Percentiles rank a stretch among this genome's conserved stretches.
Evolutionary conservation across 2,329 filamentous ascomycete species (phyloP).

Genomic region (Graphilbum sp.): DNA sequence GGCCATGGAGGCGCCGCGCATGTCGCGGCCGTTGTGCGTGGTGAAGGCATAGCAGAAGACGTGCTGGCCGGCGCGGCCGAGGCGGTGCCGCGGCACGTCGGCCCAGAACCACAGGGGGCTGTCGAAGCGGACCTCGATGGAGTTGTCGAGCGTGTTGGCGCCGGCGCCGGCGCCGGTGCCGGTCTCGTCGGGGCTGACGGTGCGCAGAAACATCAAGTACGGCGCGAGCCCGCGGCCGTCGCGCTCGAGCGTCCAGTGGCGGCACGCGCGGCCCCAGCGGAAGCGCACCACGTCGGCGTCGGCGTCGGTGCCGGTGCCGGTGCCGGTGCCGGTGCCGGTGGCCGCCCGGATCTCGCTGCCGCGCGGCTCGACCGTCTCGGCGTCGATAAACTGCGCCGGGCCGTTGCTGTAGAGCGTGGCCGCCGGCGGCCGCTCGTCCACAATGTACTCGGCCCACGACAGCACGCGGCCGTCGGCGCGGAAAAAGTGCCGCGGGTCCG

Average conservation of each 20-base stretch:
- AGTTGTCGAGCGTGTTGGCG: conserved; percentile 18
- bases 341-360: conserved; percentile 18
- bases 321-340: conserved; percentile 26
- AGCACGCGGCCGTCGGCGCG: conserved; percentile 51
- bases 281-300: conserved; percentile 51
- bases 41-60: conserved; percentile 47
- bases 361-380: conserved; percentile 44
- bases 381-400: conserved; percentile 33
- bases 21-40: conserved; percentile 26
- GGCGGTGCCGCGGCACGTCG: conserved; percentile 49
- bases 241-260: conserved; percentile 64
- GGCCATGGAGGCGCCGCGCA: conserved; percentile 29
- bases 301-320: conserved; percentile 37
- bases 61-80: conserved; percentile 54
- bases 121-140: conserved; percentile 56
- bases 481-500: conserved; percentile 52
- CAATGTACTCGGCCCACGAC: conserved; percentile 70
- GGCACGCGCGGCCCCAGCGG: conserved; percentile 62
- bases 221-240: conserved; percentile 51
- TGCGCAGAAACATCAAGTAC: conserved; percentile 50
- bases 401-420: conserved; percentile 29
- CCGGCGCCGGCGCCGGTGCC: conserved; percentile 1
- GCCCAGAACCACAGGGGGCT: conserved; percentile 50
- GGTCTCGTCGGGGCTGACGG: conserved; percentile 29
- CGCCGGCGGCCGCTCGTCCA: conserved; percentile 38